Conservation (phyloP, 768 basidiomycete genomes). For the Macrolepiota albuminosa region DNA sequence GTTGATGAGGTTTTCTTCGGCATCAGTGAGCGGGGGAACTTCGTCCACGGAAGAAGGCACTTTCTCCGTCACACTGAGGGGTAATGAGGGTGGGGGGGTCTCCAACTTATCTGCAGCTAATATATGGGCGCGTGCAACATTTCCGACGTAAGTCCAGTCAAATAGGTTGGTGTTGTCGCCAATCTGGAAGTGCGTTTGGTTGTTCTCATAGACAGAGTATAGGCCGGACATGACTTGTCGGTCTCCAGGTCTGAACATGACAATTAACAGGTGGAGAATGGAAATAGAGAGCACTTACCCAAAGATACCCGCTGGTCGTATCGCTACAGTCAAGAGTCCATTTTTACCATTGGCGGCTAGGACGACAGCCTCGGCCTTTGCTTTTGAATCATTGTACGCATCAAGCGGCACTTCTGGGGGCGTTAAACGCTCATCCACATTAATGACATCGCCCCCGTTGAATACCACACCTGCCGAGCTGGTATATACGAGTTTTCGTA, state of each 20-base stretch:
- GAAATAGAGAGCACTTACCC: slow-evolving; percentile 50
- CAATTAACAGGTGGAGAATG: slow-evolving; percentile 1
- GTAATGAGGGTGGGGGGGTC: slow-evolving; percentile 40
- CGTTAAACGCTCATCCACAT: slow-evolving; percentile 84
- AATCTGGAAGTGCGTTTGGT: slow-evolving; percentile 89
- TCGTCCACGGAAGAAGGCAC: slow-evolving; percentile 31
- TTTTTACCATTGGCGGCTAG: slow-evolving; percentile 82
- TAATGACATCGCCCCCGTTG: slow-evolving; percentile 73
- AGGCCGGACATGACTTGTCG: slow-evolving; percentile 81
- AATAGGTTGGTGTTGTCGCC: slow-evolving; percentile 91
- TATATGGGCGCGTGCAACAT: slow-evolving; percentile 90
- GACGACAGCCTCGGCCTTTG: slow-evolving; percentile 78
- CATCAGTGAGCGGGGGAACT: slow-evolving; percentile 34
- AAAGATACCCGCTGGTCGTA: slow-evolving; percentile 93
- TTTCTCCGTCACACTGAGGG: slow-evolving; percentile 31
- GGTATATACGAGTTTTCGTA: slow-evolving; percentile 90
- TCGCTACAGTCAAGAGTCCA: slow-evolving; percentile 82
- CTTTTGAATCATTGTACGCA: slow-evolving; percentile 93
- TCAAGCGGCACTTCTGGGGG: slow-evolving; percentile 74
- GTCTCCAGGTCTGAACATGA: slow-evolving; percentile 72
- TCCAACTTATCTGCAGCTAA: slow-evolving; percentile 88
- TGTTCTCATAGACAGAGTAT: slow-evolving; percentile 69
- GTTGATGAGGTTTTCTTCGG: slow-evolving; percentile 38
- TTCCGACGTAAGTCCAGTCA: slow-evolving; percentile 96
- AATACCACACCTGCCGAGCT: slow-evolving; percentile 90